Evolutionary conservation across 208 protist genomes (phyloP).

Genomic region (Acanthamoeba divionensis): DNA sequence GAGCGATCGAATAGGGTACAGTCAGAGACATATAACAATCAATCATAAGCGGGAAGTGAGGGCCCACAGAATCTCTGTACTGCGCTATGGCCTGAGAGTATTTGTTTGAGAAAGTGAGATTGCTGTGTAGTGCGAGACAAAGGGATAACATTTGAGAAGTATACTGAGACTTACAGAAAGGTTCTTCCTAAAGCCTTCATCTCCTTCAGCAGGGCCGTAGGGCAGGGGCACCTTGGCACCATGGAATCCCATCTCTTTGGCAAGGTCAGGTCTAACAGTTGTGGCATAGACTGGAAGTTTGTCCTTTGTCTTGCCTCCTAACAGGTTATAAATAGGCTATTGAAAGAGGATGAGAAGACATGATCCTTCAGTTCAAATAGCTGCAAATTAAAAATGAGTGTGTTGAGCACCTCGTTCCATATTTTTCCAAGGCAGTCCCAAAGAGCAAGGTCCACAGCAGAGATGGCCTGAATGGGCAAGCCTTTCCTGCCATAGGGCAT

Average conservation of each 20-base stretch:
- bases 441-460: constrained; percentile 70
- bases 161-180: constrained; percentile 33
- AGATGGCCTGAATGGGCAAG: constrained; percentile 72
- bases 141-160: no score
- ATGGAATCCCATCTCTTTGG: constrained; percentile 64
- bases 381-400: neutral
- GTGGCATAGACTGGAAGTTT: constrained; percentile 71
- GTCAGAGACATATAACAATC: constrained; percentile 73
- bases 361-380: neutral
- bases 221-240: constrained; percentile 75
- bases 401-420: constrained; percentile 51
- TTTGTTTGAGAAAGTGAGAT: neutral
- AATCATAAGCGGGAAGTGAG: constrained; percentile 73
- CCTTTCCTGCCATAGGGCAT: constrained; percentile 77
- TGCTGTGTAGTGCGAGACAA: no score
- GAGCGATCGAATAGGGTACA: constrained; percentile 70
- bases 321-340: constrained; percentile 70
- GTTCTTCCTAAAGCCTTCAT: constrained; percentile 72
- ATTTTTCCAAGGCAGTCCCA: constrained; percentile 74
- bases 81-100: constrained; percentile 3
- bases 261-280: constrained; percentile 63
- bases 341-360: neutral
- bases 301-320: constrained; percentile 75
- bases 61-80: constrained; percentile 56
- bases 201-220: constrained; percentile 73